Base-by-base conservation (phyloP, 352 stramenopile genomes). In the Globisporangium parvum region DNA sequence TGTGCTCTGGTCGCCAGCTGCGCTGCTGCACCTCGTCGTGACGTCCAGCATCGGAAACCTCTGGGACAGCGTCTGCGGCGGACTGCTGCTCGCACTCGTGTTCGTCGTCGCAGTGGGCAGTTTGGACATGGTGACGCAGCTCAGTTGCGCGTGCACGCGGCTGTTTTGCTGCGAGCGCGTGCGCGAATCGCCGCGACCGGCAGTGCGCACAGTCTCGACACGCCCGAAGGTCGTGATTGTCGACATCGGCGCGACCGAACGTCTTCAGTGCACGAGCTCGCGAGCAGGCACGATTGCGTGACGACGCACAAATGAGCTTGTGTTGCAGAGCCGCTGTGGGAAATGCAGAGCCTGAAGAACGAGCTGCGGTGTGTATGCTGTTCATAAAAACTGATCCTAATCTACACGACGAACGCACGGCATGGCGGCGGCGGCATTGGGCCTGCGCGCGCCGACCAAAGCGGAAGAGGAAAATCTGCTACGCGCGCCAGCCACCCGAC, bases 121-220 rank as follows among this genome's bases (percentile, higher is more conserved):
- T 40, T 26, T 70, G 47, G 55, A 61, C 20, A 10, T 61, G 15
- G 26, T 63, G 11, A 53, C 55, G 20, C 24, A 23, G 12, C 39
- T 63, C 10, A 53, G 63, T 42, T 28, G n/a, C 11, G 41, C 55
- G 3, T 48, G 59, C 45, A 70, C 63, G 42, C 59, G 55, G 3
- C 59, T 64, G 28, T 66, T 70, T 44, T 64, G 51, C 42, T 70
- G 50, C 50, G 50, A 55, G 20, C 35, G 37, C 6, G 48, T 28
- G 28, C 46, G 15, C 23, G 23, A 51, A 24, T 37, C 39, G 14
- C n/a, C 35, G 37, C 35, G 31, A 24, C 35, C 21, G 10, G 1
- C 20, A 47, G 20, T 24, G 12, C 20, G 11, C 20, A n/a, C 48
- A 21, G 48, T 20, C 9, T 28, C 48, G 8, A 26, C 44, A 11